A percentile compares a stretch with the other conserved stretches of the same genome.
Conservation (phyloP, 352 stramenopile species). For the Pythium insidiosum region DNA sequence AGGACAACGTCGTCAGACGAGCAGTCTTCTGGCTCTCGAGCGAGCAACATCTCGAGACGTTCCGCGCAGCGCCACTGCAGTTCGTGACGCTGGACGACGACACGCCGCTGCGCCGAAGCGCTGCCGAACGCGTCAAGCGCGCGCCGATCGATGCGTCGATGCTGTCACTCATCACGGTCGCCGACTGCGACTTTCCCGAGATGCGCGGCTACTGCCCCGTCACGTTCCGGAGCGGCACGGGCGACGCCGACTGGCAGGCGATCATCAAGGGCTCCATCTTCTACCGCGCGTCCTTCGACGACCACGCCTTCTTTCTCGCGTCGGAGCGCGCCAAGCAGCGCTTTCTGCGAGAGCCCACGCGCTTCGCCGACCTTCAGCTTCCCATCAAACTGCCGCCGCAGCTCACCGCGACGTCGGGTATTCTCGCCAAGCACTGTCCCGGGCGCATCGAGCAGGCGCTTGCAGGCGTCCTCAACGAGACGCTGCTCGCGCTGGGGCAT, state of each 20-base stretch:
- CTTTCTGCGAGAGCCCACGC: constrained; percentile 38
- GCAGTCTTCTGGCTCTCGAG: constrained; percentile 36
- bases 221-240: constrained; percentile 32
- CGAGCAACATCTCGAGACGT: constrained; percentile 22
- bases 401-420: constrained; percentile 17
- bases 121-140: constrained; percentile 20
- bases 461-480: constrained; percentile 46
- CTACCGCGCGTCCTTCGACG: constrained; percentile 47
- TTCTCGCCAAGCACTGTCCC: constrained; percentile 36
- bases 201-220: constrained; percentile 72
- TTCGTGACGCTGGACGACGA: too few species aligned
- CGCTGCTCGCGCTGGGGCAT: constrained; percentile 40
- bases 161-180: constrained; percentile 45
- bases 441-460: constrained; percentile 58
- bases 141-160: constrained; percentile 52
- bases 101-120: too few species aligned
- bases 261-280: constrained; percentile 52
- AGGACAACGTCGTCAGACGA: neutral
- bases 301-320: constrained; percentile 51
- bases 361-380: constrained; percentile 32
- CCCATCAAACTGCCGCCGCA: constrained; percentile 61
- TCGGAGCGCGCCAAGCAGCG: constrained; percentile 30
- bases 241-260: constrained; percentile 29
- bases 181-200: constrained; percentile 62
- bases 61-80: constrained; percentile 20